Evolutionary conservation across 805 yeast species (phyloP), one percentile per base, ranked within the genome.

Genomic region (Kuraishia cidri): DNA sequence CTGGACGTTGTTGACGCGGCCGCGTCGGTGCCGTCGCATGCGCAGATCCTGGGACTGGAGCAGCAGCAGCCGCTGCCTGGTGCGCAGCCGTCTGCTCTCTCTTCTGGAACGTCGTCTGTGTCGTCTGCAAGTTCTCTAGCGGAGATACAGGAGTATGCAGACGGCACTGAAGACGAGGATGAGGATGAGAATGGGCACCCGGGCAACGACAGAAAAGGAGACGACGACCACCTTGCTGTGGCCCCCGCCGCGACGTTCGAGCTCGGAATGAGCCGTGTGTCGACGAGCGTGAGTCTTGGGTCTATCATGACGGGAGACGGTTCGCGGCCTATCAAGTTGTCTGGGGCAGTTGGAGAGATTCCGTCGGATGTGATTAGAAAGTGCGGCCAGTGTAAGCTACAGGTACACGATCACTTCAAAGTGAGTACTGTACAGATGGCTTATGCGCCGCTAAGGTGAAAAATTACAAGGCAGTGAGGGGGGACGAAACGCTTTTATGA

Each of bases 1-100:
- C 21, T 31, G 23, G 33, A 20, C 13, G 22, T 31, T 17, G 33
- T 31, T 18, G 27, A 12, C 21, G n/a, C 28, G 9, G 26, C 15
- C 11, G 12, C 18, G n/a, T 23, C 28, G 3, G 15, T 17, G 24
- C 33, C 23, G 15, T 12, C 8, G 4, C 24, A 23, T 9, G 11
- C 18, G 33, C 16, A 6, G 11, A 9, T 17, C 6, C 16, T 4
- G 18, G 7, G 12, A 14, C 20, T 5, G 18, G 13, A n/a, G 11
- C 18, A 22, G 33, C 11, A 22, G 11, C 33, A 14, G 18, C 6
- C 5, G 31, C 4, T 18, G 24, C 4, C 14, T 22, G 5, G 18
- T 13, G 19, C n/a, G n/a, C n/a, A n/a, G n/a, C n/a, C n/a, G n/a
- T n/a, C n/a, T n/a, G n/a, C n/a, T n/a, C n/a, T n/a, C n/a, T n/a